Conservation (phyloP, 805 yeast species). For the Barnettozyma populi region DNA sequence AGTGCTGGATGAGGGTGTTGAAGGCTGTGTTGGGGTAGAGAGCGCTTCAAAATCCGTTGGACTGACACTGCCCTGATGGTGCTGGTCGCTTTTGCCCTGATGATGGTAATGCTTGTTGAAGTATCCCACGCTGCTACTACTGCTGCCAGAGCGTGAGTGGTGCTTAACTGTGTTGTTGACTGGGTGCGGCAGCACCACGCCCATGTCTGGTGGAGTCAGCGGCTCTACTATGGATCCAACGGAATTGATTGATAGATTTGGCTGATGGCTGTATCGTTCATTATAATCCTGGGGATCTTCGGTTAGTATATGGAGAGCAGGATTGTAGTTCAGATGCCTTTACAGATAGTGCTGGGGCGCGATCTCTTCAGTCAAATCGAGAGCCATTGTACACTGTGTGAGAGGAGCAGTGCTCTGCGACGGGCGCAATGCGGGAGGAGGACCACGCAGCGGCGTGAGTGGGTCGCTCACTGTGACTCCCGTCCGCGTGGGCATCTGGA, state of each 20-base stretch:
- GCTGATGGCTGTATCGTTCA: constrained; percentile 21
- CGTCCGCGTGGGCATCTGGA: background rate
- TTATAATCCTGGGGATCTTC: constrained; percentile 12
- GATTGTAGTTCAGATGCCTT: background rate
- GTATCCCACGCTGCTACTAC: constrained; percentile 1
- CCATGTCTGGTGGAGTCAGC: constrained; percentile 42
- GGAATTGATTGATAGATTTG: constrained; percentile 30
- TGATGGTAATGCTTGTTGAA: background rate
- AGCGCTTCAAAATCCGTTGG: constrained; percentile 3
- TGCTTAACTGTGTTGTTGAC: constrained; percentile 16
- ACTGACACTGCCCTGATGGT: constrained; percentile 1
- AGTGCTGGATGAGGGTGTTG: constrained; percentile 19
- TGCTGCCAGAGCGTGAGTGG: constrained; percentile 2
- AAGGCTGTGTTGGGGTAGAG: constrained; percentile 2
- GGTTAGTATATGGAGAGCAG: constrained; percentile 1
- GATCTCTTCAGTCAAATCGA: too few species aligned
- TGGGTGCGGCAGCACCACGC: constrained; percentile 15
- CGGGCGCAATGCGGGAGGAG: too few species aligned
- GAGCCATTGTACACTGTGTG: too few species aligned
- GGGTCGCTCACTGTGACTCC: background rate
- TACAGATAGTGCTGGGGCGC: background rate
- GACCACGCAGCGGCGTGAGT: too few species aligned
- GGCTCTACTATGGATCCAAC: constrained; percentile 44
- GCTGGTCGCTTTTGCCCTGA: constrained; percentile 1
- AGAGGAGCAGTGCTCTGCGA: too few species aligned